Conservation (phyloP, 1,284 basidiomycete genomes). For the Irpex sp. region DNA sequence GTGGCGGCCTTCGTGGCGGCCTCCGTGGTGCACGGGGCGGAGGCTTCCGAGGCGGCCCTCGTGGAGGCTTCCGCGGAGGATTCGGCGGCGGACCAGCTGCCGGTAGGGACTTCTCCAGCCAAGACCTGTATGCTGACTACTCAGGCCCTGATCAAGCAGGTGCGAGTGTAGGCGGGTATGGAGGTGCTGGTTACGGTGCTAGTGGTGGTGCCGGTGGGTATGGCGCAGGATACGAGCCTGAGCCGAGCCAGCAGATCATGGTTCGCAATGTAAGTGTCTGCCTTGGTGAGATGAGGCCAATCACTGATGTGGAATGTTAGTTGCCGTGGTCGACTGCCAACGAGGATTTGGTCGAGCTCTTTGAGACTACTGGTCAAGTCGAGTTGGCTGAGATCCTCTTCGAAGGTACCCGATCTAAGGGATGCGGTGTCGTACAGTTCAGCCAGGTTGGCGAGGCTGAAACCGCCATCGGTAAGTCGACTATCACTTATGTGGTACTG, state of each 20-base stretch:
- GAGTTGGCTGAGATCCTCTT: conserved; percentile 92
- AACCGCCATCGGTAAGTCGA: conserved; percentile 77
- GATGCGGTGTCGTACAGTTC: conserved; percentile 94
- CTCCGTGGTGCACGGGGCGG: conserved; percentile 42
- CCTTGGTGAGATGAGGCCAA: background rate
- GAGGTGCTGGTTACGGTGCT: conserved; percentile 33
- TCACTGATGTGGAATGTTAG: conserved; percentile 35
- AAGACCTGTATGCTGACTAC: conserved; percentile 80
- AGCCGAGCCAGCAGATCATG: conserved; percentile 95
- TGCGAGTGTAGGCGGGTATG: conserved; percentile 40
- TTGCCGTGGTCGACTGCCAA: conserved; percentile 99
- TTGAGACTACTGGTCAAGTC: conserved; percentile 96
- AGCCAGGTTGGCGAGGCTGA: conserved; percentile 86
- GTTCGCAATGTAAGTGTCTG: conserved; percentile 84
- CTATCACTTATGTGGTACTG: conserved; percentile 1
- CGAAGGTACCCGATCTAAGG: conserved; percentile 88
- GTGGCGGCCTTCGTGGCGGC: conserved; percentile 58
- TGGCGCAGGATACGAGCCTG: conserved; percentile 41
- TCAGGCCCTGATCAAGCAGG: conserved; percentile 70
- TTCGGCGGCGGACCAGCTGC: conserved; percentile 40
- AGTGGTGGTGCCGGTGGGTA: conserved; percentile 25
- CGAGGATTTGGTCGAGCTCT: conserved; percentile 95
- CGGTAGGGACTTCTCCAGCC: conserved; percentile 72
- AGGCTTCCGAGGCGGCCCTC: conserved; percentile 45
- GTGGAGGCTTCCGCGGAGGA: conserved; percentile 45